These are phyloP conservation scores for Sugiyamaella japonica DNA, from an alignment of 1,139 yeast species.

Conservation along the genomic window DNA sequence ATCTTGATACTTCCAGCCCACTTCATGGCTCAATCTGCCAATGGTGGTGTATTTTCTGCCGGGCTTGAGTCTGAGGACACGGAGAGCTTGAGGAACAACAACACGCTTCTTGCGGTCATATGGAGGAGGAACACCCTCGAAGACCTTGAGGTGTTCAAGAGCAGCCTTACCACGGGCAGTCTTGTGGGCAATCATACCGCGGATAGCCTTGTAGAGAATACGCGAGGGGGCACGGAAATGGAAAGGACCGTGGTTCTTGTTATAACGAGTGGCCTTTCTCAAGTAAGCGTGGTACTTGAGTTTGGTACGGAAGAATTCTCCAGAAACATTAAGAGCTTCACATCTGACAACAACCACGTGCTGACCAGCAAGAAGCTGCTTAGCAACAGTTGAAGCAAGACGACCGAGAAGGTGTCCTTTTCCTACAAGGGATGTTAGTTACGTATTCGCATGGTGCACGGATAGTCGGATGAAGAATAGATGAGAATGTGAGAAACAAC, in stretches of 20 bases:
- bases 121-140: slow-evolving; percentile 99
- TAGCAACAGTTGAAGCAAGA: slow-evolving; percentile 98
- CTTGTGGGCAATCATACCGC: slow-evolving; percentile 99
- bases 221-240: slow-evolving; percentile 99
- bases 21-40: slow-evolving; percentile 93
- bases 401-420: slow-evolving; percentile 99
- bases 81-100: slow-evolving; percentile 99
- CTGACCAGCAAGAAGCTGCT: slow-evolving; percentile 98
- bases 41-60: slow-evolving; percentile 99
- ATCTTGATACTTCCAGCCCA: slow-evolving; percentile 99
- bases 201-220: slow-evolving; percentile 98
- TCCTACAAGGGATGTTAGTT: slow-evolving; percentile 43
- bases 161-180: slow-evolving; percentile 99
- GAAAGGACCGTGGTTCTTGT: slow-evolving; percentile 99
- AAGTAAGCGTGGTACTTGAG: slow-evolving; percentile 99
- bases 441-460: background rate
- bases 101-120: slow-evolving; percentile 99
- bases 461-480: background rate
- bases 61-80: slow-evolving; percentile 98
- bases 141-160: slow-evolving; percentile 97
- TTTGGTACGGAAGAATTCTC: slow-evolving; percentile 99
- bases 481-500: background rate
- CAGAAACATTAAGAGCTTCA: slow-evolving; percentile 98
- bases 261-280: slow-evolving; percentile 98
- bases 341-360: slow-evolving; percentile 96